These are phyloP conservation scores for Wickerhamomyces sp. DNA, from an alignment of 1,139 yeast genomes.

Conservation along the genomic window DNA sequence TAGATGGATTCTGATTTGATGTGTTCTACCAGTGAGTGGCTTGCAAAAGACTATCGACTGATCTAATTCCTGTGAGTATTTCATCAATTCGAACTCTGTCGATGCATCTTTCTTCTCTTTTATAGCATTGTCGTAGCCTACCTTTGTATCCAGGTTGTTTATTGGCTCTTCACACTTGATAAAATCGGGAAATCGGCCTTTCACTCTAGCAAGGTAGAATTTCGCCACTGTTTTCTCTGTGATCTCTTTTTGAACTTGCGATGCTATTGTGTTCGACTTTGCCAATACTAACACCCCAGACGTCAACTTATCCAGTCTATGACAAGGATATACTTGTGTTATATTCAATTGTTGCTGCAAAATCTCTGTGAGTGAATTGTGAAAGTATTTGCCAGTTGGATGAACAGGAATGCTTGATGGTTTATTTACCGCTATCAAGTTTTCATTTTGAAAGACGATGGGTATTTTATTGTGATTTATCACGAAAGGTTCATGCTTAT, in stretches of 20 bases:
- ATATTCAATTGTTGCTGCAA: constrained; percentile 62
- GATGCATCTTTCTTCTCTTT: constrained; percentile 55
- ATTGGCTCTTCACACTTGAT: constrained; percentile 64
- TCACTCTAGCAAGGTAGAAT: constrained; percentile 82
- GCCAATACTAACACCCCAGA: constrained; percentile 95
- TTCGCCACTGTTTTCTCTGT: constrained; percentile 58
- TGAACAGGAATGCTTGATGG: constrained; percentile 96
- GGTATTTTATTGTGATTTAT: constrained; percentile 10
- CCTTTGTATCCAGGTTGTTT: constrained; percentile 67
- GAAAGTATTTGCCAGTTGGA: constrained; percentile 90
- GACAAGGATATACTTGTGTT: constrained; percentile 73
- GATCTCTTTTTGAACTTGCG: constrained; percentile 63
- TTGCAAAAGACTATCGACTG: constrained; percentile 68
- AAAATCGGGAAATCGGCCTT: constrained; percentile 60
- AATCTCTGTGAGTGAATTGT: constrained; percentile 81
- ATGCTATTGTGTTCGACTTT: constrained; percentile 77
- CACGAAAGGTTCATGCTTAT: constrained; percentile 41
- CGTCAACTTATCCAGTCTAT: constrained; percentile 84
- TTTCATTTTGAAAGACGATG: constrained; percentile 22
- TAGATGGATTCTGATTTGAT: constrained; percentile 88
- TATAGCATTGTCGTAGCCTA: constrained; percentile 68
- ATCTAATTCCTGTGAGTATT: constrained; percentile 34
- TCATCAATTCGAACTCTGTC: constrained; percentile 37
- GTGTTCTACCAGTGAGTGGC: constrained; percentile 91
- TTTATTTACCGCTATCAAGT: constrained; percentile 80